Percentiles rank a stretch among this genome's conserved stretches.
phyloP scores from a whole-genome alignment of 345 rosid genomes.

The Carallia brachiata region DNA sequence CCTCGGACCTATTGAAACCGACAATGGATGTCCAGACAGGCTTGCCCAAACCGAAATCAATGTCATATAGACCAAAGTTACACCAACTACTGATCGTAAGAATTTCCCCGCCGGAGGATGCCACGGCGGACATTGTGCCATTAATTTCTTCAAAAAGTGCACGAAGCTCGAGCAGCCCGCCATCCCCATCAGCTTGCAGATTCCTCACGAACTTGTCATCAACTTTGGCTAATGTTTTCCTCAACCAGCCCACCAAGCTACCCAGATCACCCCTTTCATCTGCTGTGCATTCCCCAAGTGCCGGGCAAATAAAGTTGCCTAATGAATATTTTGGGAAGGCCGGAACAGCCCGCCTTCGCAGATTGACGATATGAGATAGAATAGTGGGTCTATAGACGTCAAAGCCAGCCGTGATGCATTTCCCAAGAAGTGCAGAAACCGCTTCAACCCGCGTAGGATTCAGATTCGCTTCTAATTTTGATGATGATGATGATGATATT shows the following conservation, averaged over 20 bases:
- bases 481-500: background rate
- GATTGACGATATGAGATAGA: background rate
- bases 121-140: too few relatives aligned
- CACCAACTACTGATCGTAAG: slow-evolving; percentile 27
- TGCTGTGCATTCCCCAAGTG: background rate
- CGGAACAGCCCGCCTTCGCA: background rate
- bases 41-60: slow-evolving; percentile 36
- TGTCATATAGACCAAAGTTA: slow-evolving; percentile 19
- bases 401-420: background rate
- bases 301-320: background rate
- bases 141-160: background rate
- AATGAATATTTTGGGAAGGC: background rate
- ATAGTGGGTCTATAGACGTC: background rate
- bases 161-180: background rate
- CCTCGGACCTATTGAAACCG: background rate
- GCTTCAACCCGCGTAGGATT: slow-evolving; percentile 10
- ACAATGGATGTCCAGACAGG: slow-evolving; percentile 21
- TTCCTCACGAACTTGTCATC: background rate
- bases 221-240: background rate
- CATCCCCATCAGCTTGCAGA: background rate
- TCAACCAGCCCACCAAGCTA: background rate
- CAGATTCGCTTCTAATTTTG: background rate
- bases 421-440: slow-evolving; percentile 1
- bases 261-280: background rate
- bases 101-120: slow-evolving; percentile 1